Evolutionary conservation across 2,329 filamentous ascomycete genomes (phyloP).

Genomic region (Rutstroemia sp.): DNA sequence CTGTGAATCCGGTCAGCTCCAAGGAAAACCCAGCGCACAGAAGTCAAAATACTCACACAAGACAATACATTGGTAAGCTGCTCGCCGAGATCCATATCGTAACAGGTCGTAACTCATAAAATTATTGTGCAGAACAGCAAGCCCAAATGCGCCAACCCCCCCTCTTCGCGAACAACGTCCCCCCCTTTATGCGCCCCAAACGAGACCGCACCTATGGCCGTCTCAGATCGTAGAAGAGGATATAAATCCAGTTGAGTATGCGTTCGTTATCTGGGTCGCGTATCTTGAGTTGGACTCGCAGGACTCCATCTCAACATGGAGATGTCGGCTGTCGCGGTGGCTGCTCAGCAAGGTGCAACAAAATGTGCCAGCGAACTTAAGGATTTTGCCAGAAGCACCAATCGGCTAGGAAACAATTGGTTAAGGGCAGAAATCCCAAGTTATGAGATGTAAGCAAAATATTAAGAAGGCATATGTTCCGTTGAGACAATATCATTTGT

Average conservation of each 20-base stretch:
- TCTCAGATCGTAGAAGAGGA: not conserved
- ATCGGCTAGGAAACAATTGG: not conserved
- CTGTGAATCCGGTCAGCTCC: constrained; percentile 15
- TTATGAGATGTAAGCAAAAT: not conserved
- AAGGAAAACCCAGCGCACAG: no score
- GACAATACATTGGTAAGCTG: constrained; percentile 30
- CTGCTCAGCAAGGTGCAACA: constrained; percentile 5
- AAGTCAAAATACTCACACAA: constrained; percentile 21
- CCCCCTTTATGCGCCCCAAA: constrained; percentile 4
- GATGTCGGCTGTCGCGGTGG: constrained; percentile 10
- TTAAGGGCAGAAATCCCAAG: not conserved
- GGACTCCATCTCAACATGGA: constrained; percentile 28
- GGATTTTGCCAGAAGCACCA: not conserved
- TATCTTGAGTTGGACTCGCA: constrained; percentile 21
- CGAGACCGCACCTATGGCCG: constrained; percentile 1
- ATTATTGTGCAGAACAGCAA: not conserved
- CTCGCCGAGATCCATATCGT: constrained; percentile 30
- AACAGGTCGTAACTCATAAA: constrained; percentile 16
- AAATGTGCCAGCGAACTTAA: not conserved
- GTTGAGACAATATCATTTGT: not conserved
- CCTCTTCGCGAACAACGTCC: constrained; percentile 1
- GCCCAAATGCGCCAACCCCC: constrained; percentile 4
- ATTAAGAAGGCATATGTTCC: not conserved
- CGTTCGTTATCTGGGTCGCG: constrained; percentile 14
- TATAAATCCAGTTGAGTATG: not conserved